Conservation (phyloP, 148 eudicot genomes). For the Spergularia marina region DNA sequence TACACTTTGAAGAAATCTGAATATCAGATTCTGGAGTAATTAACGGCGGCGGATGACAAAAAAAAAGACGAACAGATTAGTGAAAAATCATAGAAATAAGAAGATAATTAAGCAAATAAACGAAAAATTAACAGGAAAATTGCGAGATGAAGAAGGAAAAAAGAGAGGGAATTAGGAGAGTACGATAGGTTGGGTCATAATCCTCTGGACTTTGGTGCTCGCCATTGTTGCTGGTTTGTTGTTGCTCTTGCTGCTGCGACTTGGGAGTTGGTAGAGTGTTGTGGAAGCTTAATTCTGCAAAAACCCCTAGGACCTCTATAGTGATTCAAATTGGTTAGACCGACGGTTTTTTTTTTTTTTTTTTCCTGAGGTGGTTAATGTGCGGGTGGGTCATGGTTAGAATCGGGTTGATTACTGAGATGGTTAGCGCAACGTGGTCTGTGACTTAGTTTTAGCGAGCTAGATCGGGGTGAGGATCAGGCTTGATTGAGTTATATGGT, state of each 20-base stretch:
- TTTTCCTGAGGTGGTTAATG: too few relatives aligned
- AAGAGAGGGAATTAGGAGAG: not conserved
- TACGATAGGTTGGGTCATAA: conserved; percentile 53
- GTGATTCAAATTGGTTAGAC: too few relatives aligned
- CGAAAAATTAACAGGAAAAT: not conserved
- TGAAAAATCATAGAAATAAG: not conserved
- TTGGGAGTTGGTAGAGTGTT: not conserved
- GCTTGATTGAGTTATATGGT: too few relatives aligned
- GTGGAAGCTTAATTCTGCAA: too few relatives aligned
- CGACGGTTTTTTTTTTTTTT: too few relatives aligned
- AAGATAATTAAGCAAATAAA: not conserved
- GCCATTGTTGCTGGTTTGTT: conserved; percentile 43
- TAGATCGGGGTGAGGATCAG: too few relatives aligned
- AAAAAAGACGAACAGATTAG: conserved; percentile 1
- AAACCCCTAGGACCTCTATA: too few relatives aligned
- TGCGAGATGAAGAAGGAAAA: not conserved
- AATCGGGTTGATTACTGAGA: too few relatives aligned
- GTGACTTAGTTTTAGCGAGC: too few relatives aligned
- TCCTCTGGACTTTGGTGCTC: conserved; percentile 48
- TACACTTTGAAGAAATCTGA: conserved; percentile 47
- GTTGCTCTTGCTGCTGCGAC: conserved; percentile 8
- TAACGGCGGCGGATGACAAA: not conserved
- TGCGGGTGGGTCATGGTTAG: too few relatives aligned
- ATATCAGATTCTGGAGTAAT: conserved; percentile 38
- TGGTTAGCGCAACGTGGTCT: too few relatives aligned